phyloP scores from a whole-genome alignment of 83 land plant species.

The Isoetes engelmannii region DNA sequence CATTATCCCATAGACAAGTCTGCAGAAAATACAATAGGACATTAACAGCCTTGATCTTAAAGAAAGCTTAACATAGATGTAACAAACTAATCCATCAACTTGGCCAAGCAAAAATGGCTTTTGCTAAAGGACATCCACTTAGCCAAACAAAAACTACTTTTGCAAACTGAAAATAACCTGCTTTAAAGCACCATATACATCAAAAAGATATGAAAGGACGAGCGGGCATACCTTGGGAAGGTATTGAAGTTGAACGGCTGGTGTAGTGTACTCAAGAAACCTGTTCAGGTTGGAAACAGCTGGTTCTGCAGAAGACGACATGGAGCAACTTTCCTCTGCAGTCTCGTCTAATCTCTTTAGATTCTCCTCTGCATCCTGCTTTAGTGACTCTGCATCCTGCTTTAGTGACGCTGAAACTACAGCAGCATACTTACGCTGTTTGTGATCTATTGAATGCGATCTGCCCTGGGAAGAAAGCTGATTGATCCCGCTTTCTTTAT shows the following conservation, averaged over 20 bases:
- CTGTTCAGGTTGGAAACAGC: slow-evolving; percentile 43
- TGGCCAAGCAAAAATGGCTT: neutral
- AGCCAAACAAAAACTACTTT: neutral
- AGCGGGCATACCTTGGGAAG: slow-evolving; percentile 35
- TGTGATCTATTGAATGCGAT: no score
- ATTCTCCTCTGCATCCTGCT: no score
- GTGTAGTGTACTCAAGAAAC: slow-evolving; percentile 48
- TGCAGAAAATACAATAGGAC: slow-evolving; percentile 16
- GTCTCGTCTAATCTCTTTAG: no score
- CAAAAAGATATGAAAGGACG: neutral
- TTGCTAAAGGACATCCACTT: neutral
- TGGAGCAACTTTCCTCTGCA: no score
- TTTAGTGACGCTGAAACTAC: no score
- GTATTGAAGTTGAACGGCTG: slow-evolving; percentile 30
- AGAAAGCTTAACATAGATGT: neutral
- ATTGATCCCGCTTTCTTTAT: no score
- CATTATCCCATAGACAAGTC: slow-evolving; percentile 27
- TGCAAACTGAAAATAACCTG: neutral
- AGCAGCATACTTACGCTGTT: no score
- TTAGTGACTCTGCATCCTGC: no score
- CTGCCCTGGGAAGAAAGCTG: no score
- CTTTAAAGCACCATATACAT: neutral
- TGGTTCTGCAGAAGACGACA: no score
- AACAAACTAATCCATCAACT: neutral
- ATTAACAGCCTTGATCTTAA: neutral